Evolutionary conservation across 495 filamentous ascomycete species (phyloP).

Genomic region (Xylaria acuta): DNA sequence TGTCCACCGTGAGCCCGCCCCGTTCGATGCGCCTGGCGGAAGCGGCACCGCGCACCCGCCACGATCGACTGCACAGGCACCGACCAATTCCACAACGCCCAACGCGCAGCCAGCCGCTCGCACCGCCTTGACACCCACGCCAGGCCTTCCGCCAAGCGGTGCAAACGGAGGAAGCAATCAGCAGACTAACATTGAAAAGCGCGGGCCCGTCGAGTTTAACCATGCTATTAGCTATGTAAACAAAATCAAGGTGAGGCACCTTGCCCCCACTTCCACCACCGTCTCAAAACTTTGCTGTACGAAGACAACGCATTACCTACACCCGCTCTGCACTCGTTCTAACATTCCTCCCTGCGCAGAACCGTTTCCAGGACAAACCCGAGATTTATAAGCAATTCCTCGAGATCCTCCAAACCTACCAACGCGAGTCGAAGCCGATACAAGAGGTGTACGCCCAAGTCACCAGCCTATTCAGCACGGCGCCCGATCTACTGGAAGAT

Average conservation of each 20-base stretch:
- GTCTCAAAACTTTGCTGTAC: slow-evolving; percentile 30
- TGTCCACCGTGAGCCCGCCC: slow-evolving; percentile 48
- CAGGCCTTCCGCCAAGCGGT: slow-evolving; percentile 42
- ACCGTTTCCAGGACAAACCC: slow-evolving; percentile 91
- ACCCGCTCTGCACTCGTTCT: slow-evolving; percentile 18
- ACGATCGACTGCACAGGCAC: slow-evolving; percentile 78
- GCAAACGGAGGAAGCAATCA: slow-evolving; percentile 52
- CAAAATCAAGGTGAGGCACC: slow-evolving; percentile 87
- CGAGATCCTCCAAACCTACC: slow-evolving; percentile 98
- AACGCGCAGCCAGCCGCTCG: slow-evolving; percentile 45
- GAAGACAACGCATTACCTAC: slow-evolving; percentile 31
- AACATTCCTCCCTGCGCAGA: slow-evolving; percentile 58
- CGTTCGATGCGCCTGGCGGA: slow-evolving; percentile 58
- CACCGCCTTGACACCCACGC: slow-evolving; percentile 61
- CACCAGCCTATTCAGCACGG: slow-evolving; percentile 88
- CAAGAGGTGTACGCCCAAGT: slow-evolving; percentile 99
- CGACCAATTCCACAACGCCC: slow-evolving; percentile 58
- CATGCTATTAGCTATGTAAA: slow-evolving; percentile 99
- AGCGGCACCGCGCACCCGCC: slow-evolving; percentile 76
- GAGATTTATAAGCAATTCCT: slow-evolving; percentile 99
- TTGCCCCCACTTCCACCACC: slow-evolving; percentile 31
- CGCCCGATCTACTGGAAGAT: slow-evolving; percentile 96
- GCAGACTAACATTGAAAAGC: slow-evolving; percentile 76
- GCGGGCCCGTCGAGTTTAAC: slow-evolving; percentile 98
- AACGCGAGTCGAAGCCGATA: slow-evolving; percentile 97